phyloP scores from a whole-genome alignment of 768 basidiomycete species.

The Russula earlei region DNA sequence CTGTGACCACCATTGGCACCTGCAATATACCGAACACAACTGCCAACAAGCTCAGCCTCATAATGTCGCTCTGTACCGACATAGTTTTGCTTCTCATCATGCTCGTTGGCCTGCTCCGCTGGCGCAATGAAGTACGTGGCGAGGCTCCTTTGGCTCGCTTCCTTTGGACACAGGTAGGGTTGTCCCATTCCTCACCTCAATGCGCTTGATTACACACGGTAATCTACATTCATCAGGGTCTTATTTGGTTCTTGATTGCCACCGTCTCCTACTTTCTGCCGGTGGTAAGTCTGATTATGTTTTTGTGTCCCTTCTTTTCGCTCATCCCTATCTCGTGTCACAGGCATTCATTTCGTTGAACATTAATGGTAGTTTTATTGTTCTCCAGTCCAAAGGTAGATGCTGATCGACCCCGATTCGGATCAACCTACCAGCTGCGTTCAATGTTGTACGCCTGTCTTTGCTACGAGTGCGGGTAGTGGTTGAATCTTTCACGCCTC shows the following conservation, averaged over 20 bases:
- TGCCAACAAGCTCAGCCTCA: no score
- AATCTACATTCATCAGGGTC: neutral
- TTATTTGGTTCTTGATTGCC: slow-evolving; percentile 4
- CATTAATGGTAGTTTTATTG: neutral
- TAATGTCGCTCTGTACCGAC: no score
- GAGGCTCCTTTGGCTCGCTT: no score
- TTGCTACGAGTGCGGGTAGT: neutral
- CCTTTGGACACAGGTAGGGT: neutral
- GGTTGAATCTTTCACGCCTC: neutral
- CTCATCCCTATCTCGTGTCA: neutral
- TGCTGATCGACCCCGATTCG: no score
- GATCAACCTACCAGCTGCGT: neutral
- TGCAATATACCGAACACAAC: no score
- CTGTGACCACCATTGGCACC: no score
- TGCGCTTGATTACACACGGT: neutral
- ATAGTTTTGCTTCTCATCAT: no score
- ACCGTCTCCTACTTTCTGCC: neutral
- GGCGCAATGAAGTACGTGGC: no score
- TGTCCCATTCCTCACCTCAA: neutral
- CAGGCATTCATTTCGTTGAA: slow-evolving; percentile 1
- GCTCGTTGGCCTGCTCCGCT: no score
- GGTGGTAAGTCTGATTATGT: neutral
- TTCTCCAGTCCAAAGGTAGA: neutral
- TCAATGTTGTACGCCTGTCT: neutral
- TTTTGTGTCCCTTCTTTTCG: neutral